A percentile compares a stretch with the other conserved stretches of the same genome.
These are phyloP conservation scores for Pseudogymnoascus sp. DNA, from an alignment of 2,329 filamentous ascomycete genomes.

Conservation along the genomic window DNA sequence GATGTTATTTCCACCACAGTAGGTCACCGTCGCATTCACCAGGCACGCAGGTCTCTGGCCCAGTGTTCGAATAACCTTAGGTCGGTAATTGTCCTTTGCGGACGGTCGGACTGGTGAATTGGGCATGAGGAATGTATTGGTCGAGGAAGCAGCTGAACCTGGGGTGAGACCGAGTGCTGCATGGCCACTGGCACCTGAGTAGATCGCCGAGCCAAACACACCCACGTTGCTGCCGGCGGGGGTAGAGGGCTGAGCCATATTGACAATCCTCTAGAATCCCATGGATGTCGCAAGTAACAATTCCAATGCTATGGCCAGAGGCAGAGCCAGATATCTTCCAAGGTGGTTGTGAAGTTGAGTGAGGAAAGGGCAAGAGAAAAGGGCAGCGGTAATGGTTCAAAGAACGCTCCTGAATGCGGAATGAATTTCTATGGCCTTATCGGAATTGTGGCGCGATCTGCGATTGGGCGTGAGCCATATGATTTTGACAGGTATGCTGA, in stretches of 20 bases:
- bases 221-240: slow-evolving; percentile 32
- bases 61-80: slow-evolving; percentile 71
- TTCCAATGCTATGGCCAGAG: background rate
- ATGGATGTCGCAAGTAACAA: background rate
- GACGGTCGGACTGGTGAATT: slow-evolving; percentile 67
- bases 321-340: background rate
- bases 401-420: slow-evolving; percentile 1
- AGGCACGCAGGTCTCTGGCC: slow-evolving; percentile 84
- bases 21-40: slow-evolving; percentile 98
- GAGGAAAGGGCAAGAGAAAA: background rate
- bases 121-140: slow-evolving; percentile 86
- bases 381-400: background rate
- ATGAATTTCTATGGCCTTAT: slow-evolving; percentile 9
- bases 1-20: slow-evolving; percentile 94
- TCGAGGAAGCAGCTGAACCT: slow-evolving; percentile 47
- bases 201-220: slow-evolving; percentile 39
- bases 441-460: slow-evolving; percentile 4
- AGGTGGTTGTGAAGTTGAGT: background rate
- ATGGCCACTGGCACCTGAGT: slow-evolving; percentile 16
- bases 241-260: slow-evolving; percentile 41
- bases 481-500: background rate
- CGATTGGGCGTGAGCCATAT: background rate
- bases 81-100: slow-evolving; percentile 69
- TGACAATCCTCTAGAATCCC: slow-evolving; percentile 10
- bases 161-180: slow-evolving; percentile 31